Evolutionary conservation across 345 rosid genomes (phyloP), one percentile per base, ranked within the genome.

Genomic region (Nephelium lappaceum): DNA sequence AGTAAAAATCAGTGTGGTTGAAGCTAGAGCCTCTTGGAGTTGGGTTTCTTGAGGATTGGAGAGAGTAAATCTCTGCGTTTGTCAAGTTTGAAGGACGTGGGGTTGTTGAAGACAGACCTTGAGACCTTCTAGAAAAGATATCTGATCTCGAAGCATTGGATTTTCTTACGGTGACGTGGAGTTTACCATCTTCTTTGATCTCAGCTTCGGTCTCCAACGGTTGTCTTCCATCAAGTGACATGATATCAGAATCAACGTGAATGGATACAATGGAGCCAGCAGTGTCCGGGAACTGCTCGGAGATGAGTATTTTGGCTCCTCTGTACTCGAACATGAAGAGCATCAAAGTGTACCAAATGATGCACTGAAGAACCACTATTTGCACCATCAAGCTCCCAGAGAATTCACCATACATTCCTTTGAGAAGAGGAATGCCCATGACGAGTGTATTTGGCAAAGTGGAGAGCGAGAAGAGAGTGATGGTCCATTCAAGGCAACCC

Each of bases 281-380:
- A 24, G 92, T 88, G 70, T 83, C 90, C 0, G 96, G 96, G 42
- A 92, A 92, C 74, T 90, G 92, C 88, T 92, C 96, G 7, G 92
- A 85, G 60, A 92, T 89, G 11, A 92, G 83, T 60, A 92, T 51
- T 77, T 74, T 84, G 38, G 96, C 96, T 12, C 89, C 93, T 45
- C 96, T 79, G 64, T 79, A 92, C 73, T 92, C 96, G 38, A 92
- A 92, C 89, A 92, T 2, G 75, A 92, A 92, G 15, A 92, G 87
- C 92, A 92, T 92, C 82, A 92, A 70, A 24, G 96, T 92, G 81
- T 92, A 92, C 96, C 96, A 92, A 72, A 92, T 90, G 58, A 92
- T 90, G 73, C 92, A 92, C 62, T 92, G 96, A 43, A 92, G 91
- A n/a, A 92, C 96, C 10, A 92, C 96, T 19, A 92, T 88, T 75